These are phyloP conservation scores for Thalassiosira delicatula DNA, from an alignment of 352 stramenopile genomes.

Conservation along the genomic window DNA sequence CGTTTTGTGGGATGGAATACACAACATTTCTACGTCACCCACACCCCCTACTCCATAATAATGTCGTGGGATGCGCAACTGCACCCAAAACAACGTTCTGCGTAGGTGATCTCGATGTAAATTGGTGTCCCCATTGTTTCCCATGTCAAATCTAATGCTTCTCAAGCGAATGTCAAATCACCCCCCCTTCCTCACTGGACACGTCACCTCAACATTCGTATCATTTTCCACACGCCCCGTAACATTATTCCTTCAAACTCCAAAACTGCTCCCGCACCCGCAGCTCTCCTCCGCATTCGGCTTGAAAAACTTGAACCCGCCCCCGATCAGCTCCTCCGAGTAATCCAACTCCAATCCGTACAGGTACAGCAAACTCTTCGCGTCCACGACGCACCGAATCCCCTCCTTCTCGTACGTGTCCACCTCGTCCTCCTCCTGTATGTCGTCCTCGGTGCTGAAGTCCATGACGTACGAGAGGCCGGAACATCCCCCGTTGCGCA, in stretches of 20 bases:
- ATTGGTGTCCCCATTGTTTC: too few relatives aligned
- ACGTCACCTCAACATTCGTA: too few relatives aligned
- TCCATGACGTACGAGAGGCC: slow-evolving; percentile 89
- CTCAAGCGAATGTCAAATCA: too few relatives aligned
- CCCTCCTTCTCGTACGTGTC: slow-evolving; percentile 82
- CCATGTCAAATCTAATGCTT: too few relatives aligned
- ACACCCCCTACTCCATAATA: too few relatives aligned
- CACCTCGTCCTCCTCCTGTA: slow-evolving; percentile 86
- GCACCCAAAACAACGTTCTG: too few relatives aligned
- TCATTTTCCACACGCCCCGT: not conserved
- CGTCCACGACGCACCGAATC: slow-evolving; percentile 87
- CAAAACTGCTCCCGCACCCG: slow-evolving; percentile 88
- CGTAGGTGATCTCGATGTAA: too few relatives aligned
- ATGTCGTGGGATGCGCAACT: too few relatives aligned
- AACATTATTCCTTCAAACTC: slow-evolving; percentile 71
- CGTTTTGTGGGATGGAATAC: too few relatives aligned
- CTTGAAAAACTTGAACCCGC: slow-evolving; percentile 90
- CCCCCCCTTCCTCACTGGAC: too few relatives aligned
- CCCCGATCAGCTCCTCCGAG: slow-evolving; percentile 87
- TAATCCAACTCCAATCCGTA: slow-evolving; percentile 89
- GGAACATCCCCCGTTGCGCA: slow-evolving; percentile 84
- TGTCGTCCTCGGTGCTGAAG: slow-evolving; percentile 82
- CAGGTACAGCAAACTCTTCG: slow-evolving; percentile 88
- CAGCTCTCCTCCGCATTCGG: slow-evolving; percentile 88
- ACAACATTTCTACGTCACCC: too few relatives aligned